Base-by-base conservation (phyloP, 2,329 filamentous ascomycete species). In the Pestalotiopsis sp. region DNA sequence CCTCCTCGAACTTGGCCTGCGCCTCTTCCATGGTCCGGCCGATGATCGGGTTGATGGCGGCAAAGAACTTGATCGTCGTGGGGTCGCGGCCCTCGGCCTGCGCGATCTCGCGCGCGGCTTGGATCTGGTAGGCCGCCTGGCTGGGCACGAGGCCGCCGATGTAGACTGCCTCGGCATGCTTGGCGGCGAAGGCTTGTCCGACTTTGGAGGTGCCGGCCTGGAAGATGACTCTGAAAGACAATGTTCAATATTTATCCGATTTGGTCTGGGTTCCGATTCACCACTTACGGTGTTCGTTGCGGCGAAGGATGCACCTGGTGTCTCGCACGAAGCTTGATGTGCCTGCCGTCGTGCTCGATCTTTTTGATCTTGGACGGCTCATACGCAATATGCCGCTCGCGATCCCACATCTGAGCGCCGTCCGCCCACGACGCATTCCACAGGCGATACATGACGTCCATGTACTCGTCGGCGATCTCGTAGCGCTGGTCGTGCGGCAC, bases 181-280 rank as follows among this genome's bases (percentile, higher is more conserved):
- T 86, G 0, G 89, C 87, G 0, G 88, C 88, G 70, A 92, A 92
- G 0, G 78, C 77, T 70, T 88, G 89, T 1, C 89, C 89, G 0
- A 87, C 83, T 66, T 83, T 87, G 0, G 87, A 90, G 0, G 89
- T 90, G 0, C 90, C 90, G 0, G 90, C 90, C 74, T 92, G 90
- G 20, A 91, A 81, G 36, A 92, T 85, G 5, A 92, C 82, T 0
- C 66, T 67, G n/a, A n/a, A n/a, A n/a, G n/a, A 20, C 11, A 2
- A 7, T 23, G 6, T 4, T 59, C 3, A 59, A 4, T 36, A 23
- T 4, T 3, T 66, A 11, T 56, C n/a, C 17, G 1, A 49, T 20
- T 17, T 31, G 27, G 2, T 1, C 5, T 49, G 14, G 2, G 4
- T 36, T 5, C 20, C 31, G 31, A 23, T 4, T 3, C 0, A 25